Conservation (phyloP, 2,329 filamentous ascomycete species). For the Bipolaris gigantea region DNA sequence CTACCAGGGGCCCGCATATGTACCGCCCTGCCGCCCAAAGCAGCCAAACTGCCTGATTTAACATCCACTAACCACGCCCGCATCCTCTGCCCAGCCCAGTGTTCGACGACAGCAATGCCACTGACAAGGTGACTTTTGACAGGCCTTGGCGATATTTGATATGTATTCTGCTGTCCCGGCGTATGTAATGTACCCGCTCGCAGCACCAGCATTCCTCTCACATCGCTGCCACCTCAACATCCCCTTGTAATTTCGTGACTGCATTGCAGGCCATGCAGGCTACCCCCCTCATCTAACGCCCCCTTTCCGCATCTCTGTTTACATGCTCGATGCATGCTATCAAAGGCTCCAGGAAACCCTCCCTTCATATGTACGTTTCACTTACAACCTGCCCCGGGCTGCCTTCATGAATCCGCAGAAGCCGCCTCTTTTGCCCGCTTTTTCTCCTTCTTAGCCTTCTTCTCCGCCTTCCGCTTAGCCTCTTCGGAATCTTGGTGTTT, state of each 20-base stretch:
- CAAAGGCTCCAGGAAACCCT: not conserved
- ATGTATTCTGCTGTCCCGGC: not conserved
- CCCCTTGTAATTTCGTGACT: not conserved
- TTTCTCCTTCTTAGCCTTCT: constrained; percentile 43
- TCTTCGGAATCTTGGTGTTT: constrained; percentile 42
- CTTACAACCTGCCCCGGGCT: not conserved
- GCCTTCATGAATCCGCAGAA: constrained; percentile 20
- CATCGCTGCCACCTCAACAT: not conserved
- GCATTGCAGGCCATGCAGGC: not conserved
- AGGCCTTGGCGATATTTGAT: not conserved
- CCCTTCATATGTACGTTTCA: not conserved
- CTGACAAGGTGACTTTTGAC: not conserved
- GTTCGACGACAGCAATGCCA: not conserved
- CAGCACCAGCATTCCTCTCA: not conserved
- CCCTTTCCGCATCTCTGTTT: not conserved
- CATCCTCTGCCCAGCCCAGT: too few species aligned
- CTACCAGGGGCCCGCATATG: constrained; percentile 5
- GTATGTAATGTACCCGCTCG: not conserved
- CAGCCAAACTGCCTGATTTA: not conserved
- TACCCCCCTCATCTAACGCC: not conserved
- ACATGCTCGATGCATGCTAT: not conserved
- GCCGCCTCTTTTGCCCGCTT: constrained; percentile 37
- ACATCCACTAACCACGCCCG: not conserved
- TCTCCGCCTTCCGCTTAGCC: constrained; percentile 44
- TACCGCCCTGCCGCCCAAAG: not conserved